A percentile compares a stretch with the other conserved stretches of the same genome.
Evolutionary conservation across 2,329 filamentous ascomycete genomes (phyloP).

Genomic region (Geoglossum cookeanum): DNA sequence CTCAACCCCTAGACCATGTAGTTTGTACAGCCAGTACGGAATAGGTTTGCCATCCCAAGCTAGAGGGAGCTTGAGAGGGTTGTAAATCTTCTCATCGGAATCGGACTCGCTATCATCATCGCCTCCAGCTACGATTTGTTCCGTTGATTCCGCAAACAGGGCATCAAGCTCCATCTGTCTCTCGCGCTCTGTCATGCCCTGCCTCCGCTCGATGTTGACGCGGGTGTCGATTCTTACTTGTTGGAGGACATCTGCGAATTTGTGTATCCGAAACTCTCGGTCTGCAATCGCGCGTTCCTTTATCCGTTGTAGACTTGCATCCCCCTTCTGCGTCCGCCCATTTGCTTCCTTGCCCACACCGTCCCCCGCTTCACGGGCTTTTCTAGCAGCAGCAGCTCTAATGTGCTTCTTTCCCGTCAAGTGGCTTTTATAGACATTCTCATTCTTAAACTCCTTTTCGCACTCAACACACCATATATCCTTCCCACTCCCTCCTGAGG

Average conservation of each 20-base stretch:
- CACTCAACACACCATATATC: slow-evolving; percentile 82
- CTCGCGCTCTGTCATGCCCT: slow-evolving; percentile 94
- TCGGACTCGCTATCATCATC: slow-evolving; percentile 52
- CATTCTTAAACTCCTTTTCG: slow-evolving; percentile 86
- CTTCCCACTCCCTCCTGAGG: slow-evolving; percentile 38
- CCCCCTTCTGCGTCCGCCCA: slow-evolving; percentile 12
- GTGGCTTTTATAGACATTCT: slow-evolving; percentile 84
- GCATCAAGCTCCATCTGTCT: slow-evolving; percentile 86
- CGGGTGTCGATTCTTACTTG: slow-evolving; percentile 76
- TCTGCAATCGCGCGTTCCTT: slow-evolving; percentile 86
- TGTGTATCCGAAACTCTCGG: slow-evolving; percentile 66
- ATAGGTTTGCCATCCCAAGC: slow-evolving; percentile 99
- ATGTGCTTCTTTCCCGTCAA: slow-evolving; percentile 83
- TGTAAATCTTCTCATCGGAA: slow-evolving; percentile 81
- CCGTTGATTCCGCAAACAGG: slow-evolving; percentile 45
- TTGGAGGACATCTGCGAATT: slow-evolving; percentile 63
- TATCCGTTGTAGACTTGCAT: slow-evolving; percentile 26
- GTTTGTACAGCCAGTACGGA: slow-evolving; percentile 94
- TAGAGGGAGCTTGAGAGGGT: slow-evolving; percentile 84
- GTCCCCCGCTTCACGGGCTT: slow-evolving; percentile 20
- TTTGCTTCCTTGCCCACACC: slow-evolving; percentile 3
- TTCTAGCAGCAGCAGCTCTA: slow-evolving; percentile 53
- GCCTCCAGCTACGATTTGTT: slow-evolving; percentile 29
- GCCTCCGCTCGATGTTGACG: slow-evolving; percentile 87
- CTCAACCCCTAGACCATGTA: slow-evolving; percentile 87